Base-by-base conservation (phyloP, 179 eudicot genomes). In the Spinacia oleracea region DNA sequence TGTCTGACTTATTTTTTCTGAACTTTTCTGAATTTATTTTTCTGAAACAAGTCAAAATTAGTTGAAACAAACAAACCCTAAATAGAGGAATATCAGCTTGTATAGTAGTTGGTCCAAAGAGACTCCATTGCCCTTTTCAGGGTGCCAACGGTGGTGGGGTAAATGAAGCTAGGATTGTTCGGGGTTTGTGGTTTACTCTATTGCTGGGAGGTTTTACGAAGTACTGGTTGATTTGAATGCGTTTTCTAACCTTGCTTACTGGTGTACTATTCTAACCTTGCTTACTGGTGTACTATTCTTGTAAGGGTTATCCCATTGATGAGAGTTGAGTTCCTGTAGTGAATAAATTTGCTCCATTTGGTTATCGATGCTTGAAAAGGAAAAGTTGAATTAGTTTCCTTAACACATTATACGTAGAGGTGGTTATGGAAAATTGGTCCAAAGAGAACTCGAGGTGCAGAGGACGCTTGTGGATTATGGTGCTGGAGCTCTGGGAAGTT, bases 371-470 rank as follows among this genome's bases (percentile, higher is more conserved):
- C 16, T 11, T 11, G 40, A 75, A 25, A 60, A 32, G 4, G 6
- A 27, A 29, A 32, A 56, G 18, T 23, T 79, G 27, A 66, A 32
- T 74, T 69, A 79, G 72, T 77, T 81, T 84, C 91, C 98, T 93
- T 93, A 84, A 96, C 83, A 55, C 78, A 81, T 80, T 72, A 63
- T 76, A 96, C 99, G 97, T 81, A 93, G 99, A 90, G 99, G 99
- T 81, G 98, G 99, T 81, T 96, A 96, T 84, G 99, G 99, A 75
- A 93, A 96, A 80, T 83, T 96, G 86, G 99, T 96, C 66, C 99
- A 96, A 81, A 91, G 79, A 82, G 99, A 96, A 81, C 84, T 96
- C 81, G 99, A 96, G 87, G 93, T 88, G 16, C 99, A 93, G 79
- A 88, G 98, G 80, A 87, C 92, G 67, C 91, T 96, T 60, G 99